Evolutionary conservation across 768 basidiomycete genomes (phyloP), one percentile per base, ranked within the genome.

Genomic region (Aureoboletus auriporus): DNA sequence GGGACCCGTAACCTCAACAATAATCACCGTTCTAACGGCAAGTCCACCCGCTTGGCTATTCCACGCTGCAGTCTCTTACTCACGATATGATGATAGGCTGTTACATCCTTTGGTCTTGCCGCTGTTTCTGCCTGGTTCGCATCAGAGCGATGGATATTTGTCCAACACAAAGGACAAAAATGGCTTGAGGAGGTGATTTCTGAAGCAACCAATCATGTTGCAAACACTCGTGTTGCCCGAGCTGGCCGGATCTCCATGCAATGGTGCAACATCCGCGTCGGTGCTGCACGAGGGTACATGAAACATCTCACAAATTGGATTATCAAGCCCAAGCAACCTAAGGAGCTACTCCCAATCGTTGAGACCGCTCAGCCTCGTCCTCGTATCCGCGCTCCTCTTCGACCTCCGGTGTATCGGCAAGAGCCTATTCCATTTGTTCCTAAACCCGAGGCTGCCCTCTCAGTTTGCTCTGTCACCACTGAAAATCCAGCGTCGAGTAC

Each of bases 1-100:
- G 84, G 69, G 77, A 29, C 56, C 54, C 12, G 69, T 83, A 33
- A 87, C 86, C 1, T 83, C 80, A 20, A 82, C 79, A 0, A 73
- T 89, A 50, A 89, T 87, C 14, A 84, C 88, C 7, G 80, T 90
- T 30, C 78, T 90, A 55, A 90, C 87, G 30, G 67, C 46, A 47
- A 69, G 65, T 59, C 37, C n/a, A 33, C 40, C 31, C 27, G 16
- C 23, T 17, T 29, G 39, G 34, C 17, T 23, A 4, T 28, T 47
- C 14, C 14, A n/a, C 17, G 13, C 28, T 39, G n/a, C 14, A 20
- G 13, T 34, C 34, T 34, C 60, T 60, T 39, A 61, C 20, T 36
- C 11, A 1, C 29, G 6, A 39, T 11, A 3, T 37, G 8, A 44
- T 48, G 41, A 29, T 39, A 67, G 65, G 65, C 59, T 42, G 69